A percentile compares a stretch with the other conserved stretches of the same genome.
These are phyloP conservation scores for Beauveria caledonica DNA, from an alignment of 2,329 filamentous ascomycete genomes.

Conservation along the genomic window DNA sequence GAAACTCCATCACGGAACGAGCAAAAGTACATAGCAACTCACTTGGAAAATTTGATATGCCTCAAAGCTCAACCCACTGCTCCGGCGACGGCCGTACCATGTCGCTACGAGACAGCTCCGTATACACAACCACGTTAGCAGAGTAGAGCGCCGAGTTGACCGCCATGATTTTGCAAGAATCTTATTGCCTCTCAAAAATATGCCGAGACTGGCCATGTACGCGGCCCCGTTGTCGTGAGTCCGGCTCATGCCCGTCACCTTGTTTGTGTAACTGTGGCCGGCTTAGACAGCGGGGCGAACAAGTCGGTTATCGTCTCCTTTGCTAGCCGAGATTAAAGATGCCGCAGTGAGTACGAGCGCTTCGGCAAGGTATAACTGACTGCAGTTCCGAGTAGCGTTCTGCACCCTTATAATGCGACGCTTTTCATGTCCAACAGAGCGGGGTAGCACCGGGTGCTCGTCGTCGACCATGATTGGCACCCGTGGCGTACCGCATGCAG, in stretches of 20 bases:
- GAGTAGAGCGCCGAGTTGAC: not conserved
- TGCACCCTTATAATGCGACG: no score
- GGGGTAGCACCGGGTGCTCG: not conserved
- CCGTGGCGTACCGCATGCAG: not conserved
- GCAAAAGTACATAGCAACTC: not conserved
- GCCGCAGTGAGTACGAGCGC: no score
- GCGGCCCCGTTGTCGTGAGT: not conserved
- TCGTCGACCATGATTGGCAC: not conserved
- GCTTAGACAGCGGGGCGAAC: no score
- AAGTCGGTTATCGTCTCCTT: no score
- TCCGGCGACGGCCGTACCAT: not conserved
- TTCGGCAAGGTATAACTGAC: no score
- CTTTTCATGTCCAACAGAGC: not conserved
- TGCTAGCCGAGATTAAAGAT: no score
- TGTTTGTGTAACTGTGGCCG: no score
- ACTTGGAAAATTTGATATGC: not conserved
- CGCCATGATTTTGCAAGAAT: not conserved
- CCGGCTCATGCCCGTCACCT: not conserved
- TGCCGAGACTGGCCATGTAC: not conserved
- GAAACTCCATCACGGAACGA: not conserved
- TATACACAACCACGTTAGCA: not conserved
- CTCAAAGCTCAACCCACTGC: not conserved
- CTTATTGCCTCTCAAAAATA: not conserved
- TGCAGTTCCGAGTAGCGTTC: no score
- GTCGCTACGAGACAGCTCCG: not conserved